Conservation (phyloP, 2,329 filamentous ascomycete species). For the Pseudogymnoascus sp. region DNA sequence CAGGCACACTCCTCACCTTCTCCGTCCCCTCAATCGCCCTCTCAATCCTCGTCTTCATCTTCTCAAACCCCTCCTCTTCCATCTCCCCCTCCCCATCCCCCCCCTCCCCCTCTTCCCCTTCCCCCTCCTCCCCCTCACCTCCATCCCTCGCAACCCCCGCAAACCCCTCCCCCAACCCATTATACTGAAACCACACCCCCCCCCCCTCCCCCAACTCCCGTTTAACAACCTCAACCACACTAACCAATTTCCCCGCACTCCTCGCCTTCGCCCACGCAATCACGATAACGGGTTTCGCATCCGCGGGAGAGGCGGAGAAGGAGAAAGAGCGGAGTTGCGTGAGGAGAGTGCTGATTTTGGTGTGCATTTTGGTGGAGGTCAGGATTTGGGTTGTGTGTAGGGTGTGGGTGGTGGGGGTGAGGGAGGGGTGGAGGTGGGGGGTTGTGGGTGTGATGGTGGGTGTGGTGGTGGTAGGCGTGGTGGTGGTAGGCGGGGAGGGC, state of each 20-base stretch:
- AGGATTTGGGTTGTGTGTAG: not conserved
- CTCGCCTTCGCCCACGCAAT: constrained; percentile 31
- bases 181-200: constrained; percentile 34
- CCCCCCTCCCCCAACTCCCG: constrained; percentile 41
- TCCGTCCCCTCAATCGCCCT: constrained; percentile 40
- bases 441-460: constrained; percentile 43
- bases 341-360: constrained; percentile 12
- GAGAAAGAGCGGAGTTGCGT: constrained; percentile 22
- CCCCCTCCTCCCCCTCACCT: constrained; percentile 19
- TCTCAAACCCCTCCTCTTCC: constrained; percentile 45
- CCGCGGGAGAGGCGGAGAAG: constrained; percentile 6
- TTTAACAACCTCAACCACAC: constrained; percentile 58
- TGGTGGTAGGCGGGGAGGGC: constrained; percentile 30
- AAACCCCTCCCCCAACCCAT: constrained; percentile 21
- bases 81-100: constrained; percentile 32
- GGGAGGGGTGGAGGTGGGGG: not conserved
- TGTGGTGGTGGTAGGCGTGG: constrained; percentile 44
- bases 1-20: constrained; percentile 39
- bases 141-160: constrained; percentile 12
- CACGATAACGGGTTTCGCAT: constrained; percentile 30
- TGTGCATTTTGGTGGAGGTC: not conserved
- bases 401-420: not conserved
- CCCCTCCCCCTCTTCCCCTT: constrained; percentile 23
- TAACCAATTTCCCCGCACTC: constrained; percentile 54
- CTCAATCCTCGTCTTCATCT: constrained; percentile 48